These are phyloP conservation scores for Striga asiatica DNA, from an alignment of 257 asterid genomes.

Conservation along the genomic window DNA sequence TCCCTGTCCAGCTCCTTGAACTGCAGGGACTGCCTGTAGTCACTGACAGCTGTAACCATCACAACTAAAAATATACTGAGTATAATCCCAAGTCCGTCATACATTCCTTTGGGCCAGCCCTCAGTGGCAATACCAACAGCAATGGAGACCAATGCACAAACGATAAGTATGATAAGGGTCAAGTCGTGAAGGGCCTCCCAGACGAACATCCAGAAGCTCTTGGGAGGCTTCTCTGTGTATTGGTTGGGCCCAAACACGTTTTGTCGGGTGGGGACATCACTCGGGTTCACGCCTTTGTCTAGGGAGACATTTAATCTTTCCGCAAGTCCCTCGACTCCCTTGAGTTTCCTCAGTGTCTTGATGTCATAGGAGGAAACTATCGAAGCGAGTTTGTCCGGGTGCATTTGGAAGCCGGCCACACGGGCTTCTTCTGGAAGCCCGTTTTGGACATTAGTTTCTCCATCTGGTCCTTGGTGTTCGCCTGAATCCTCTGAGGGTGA, in stretches of 20 bases:
- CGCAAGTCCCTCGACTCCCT: constrained; percentile 78
- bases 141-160: constrained; percentile 82
- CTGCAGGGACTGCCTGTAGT: constrained; percentile 93
- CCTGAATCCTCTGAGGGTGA: constrained; percentile 15
- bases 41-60: constrained; percentile 83
- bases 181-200: constrained; percentile 96
- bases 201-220: constrained; percentile 81
- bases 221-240: constrained; percentile 78
- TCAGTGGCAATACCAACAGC: constrained; percentile 97
- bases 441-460: constrained; percentile 31
- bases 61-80: constrained; percentile 80
- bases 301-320: constrained; percentile 50
- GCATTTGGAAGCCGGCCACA: constrained; percentile 54
- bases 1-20: constrained; percentile 91
- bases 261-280: constrained; percentile 55
- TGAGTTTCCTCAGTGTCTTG: constrained; percentile 51
- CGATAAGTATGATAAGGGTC: constrained; percentile 82
- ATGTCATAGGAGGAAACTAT: constrained; percentile 72
- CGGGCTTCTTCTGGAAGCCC: constrained; percentile 72
- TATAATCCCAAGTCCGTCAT: constrained; percentile 88
- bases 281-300: constrained; percentile 56
- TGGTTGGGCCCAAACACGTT: constrained; percentile 56
- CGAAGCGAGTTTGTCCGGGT: constrained; percentile 84
- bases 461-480: constrained; percentile 25
- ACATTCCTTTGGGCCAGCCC: constrained; percentile 92